Base-by-base conservation (phyloP, 2,329 filamentous ascomycete genomes). In the Chaetothyriales sp. region DNA sequence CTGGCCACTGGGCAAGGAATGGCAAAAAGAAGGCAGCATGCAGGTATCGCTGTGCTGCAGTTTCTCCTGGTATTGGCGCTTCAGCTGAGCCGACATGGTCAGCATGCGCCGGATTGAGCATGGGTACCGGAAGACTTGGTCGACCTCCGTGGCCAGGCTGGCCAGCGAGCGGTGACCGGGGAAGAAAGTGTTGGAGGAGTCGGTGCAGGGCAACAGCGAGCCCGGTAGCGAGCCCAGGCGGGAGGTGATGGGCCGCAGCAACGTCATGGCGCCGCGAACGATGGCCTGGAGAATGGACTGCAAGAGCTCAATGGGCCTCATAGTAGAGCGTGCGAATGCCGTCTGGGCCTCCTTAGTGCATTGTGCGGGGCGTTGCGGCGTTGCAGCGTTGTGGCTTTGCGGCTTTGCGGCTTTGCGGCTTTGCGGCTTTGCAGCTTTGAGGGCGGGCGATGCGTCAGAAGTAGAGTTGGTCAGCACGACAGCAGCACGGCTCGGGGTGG, bases 11-110 rank as follows among this genome's bases (percentile, higher is more conserved):
- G 80, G 80, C 5, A 83, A 68, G 18, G 75, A 75, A 61, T 81
- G 73, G 62, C 77, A 80, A 66, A 80, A 82, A 4, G 80, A 83
- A 2, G 80, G 80, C 50, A 83, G 68, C 80, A 83, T 83, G 66
- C 76, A 80, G 53, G 77, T 74, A 20, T 77, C 72, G 63, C 75
- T 80, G 44, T 70, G 67, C 58, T 76, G 71, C 28, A 82, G 67
- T 58, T 75, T 76, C 48, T 73, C 69, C 49, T 68, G 67, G 59
- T 81, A 80, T 58, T 82, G 77, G 20, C 68, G 66, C 25, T 67
- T 68, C 43, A 73, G 69, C 57, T 67, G 65, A 44, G 67, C 63
- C 3, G 71, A 72, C 70, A 73, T 73, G 49, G 61, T 59, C 45
- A 67, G 49, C 68, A 73, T 61, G 46, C 55, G 54, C 9, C 55